These are phyloP conservation scores for Cyclospora cayetanensis DNA, from an alignment of 169 alveolate species.

Conservation along the genomic window DNA sequence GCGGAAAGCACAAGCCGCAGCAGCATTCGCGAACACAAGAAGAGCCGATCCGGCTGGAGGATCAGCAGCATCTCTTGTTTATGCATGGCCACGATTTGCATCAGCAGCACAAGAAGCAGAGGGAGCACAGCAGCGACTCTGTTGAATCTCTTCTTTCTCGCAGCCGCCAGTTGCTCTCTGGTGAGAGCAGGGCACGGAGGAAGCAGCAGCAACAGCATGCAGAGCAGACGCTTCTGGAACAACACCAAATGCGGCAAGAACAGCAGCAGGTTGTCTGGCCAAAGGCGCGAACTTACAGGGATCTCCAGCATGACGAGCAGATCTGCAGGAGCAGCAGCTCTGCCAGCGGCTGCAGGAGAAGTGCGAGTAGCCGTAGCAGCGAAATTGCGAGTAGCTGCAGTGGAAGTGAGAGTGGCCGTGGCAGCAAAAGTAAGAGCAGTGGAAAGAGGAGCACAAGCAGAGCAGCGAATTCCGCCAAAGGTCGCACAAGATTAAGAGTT, in stretches of 20 bases:
- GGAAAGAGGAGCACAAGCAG: background rate
- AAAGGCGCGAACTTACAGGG: background rate
- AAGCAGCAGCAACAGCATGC: background rate
- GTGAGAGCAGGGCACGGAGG: background rate
- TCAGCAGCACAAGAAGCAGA: background rate
- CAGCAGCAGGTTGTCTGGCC: background rate
- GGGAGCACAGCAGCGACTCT: conserved; percentile 25
- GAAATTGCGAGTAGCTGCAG: background rate
- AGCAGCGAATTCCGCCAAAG: no score
- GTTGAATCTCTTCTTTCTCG: conserved; percentile 43
- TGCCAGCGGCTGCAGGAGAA: background rate
- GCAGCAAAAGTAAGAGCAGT: background rate
- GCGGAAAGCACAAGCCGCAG: background rate
- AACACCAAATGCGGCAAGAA: background rate
- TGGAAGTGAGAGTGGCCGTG: background rate
- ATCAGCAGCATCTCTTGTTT: background rate
- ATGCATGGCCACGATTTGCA: background rate
- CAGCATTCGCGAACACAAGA: background rate
- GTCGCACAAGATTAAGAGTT: no score
- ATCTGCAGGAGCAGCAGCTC: background rate
- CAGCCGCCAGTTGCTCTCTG: conserved; percentile 28
- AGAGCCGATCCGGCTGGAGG: background rate
- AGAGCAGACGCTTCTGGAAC: background rate
- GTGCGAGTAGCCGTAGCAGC: background rate
- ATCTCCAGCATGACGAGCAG: background rate